Evolutionary conservation across 768 basidiomycete genomes (phyloP), one percentile per base, ranked within the genome.

Genomic region (Leccinum aurantiacum): DNA sequence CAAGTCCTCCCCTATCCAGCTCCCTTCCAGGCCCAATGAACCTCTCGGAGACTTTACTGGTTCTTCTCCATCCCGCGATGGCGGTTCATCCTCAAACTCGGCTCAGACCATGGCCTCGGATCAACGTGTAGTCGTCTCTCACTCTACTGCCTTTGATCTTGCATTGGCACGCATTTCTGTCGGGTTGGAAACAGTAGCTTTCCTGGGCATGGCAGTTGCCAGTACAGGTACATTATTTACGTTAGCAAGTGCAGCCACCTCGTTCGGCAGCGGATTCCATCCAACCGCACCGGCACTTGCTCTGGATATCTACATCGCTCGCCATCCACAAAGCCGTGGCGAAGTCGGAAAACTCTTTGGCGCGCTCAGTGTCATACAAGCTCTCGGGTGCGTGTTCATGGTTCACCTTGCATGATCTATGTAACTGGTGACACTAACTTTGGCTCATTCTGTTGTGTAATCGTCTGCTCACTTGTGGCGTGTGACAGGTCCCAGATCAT

Each of bases 281-380:
- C 92, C 94, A 9, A 85, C 90, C 1, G 60, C 82, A 8, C 87
- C 90, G 58, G 88, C 88, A 22, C 80, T 93, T 35, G 86, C 91
- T 3, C 74, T 95, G 47, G 83, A 88, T 24, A 68, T 91, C 49
- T 90, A 87, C 61, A 75, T 75, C 29, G 74, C 73, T n/a, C 75
- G 77, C 19, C 82, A 82, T 2, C 82, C 85, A 3, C 53, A 59
- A 46, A 67, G 68, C 38, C 65, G 64, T 0, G 78, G 78, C 13
- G 89, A 93, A 67, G 77, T 80, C 13, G 94, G 93, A 3, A 80
- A 78, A 65, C 77, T 97, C 17, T 95, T 94, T 67, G 94, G 92
- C 13, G 92, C 86, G 4, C 64, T 95, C 59, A 86, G 87, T 58
- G 89, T 95, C 29, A 64, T 93, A 4, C 84, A 89, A 61, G 85